Evolutionary conservation across 805 yeast species (phyloP).

Genomic region (Jamesozyma hellenica): DNA sequence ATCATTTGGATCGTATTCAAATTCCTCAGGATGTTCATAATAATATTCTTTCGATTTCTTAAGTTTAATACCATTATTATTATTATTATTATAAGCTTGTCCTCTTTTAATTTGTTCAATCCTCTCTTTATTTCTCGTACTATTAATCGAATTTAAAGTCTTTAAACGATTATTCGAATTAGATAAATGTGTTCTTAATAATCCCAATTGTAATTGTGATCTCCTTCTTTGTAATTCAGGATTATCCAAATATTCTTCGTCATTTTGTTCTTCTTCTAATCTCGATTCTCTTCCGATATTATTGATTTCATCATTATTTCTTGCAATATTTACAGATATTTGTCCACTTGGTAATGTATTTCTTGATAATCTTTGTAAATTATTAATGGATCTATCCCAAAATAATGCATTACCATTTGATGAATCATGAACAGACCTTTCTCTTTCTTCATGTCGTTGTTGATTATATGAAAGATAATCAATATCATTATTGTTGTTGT

Average conservation of each 20-base stretch:
- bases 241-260: slow-evolving; percentile 25
- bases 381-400: slow-evolving; percentile 29
- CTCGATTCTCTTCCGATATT: neutral
- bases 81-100: neutral
- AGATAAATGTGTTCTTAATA: slow-evolving; percentile 10
- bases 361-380: slow-evolving; percentile 6
- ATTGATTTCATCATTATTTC: neutral
- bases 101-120: neutral
- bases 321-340: neutral
- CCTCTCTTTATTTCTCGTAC: no score
- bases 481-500: no score
- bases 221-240: slow-evolving; percentile 27
- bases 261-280: slow-evolving; percentile 15
- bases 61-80: no score
- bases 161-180: neutral
- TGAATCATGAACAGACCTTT: no score
- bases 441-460: neutral
- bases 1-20: slow-evolving; percentile 20
- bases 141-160: neutral
- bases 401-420: slow-evolving; percentile 15
- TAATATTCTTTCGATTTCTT: slow-evolving; percentile 9
- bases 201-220: slow-evolving; percentile 24
- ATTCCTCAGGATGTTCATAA: slow-evolving; percentile 17
- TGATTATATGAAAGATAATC: neutral
- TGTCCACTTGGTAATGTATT: neutral